These are phyloP conservation scores for Pelargonium nanum DNA, from an alignment of 345 rosid species.

Conservation along the genomic window DNA sequence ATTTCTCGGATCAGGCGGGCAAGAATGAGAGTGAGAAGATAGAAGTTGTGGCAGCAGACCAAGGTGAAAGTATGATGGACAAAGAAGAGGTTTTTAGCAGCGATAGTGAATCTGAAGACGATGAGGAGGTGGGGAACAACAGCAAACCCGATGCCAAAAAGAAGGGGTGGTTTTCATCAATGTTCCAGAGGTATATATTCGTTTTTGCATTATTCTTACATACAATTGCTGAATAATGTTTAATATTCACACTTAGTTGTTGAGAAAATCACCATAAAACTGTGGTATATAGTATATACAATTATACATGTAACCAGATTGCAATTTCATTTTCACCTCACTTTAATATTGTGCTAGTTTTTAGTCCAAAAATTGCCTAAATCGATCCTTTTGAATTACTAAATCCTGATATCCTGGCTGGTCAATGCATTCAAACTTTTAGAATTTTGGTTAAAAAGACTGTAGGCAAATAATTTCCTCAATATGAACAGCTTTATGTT, in stretches of 20 bases:
- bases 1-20: conserved; percentile 64
- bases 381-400: no score
- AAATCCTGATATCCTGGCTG: no score
- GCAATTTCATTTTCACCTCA: neutral
- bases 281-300: neutral
- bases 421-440: neutral
- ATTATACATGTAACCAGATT: neutral
- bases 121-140: conserved; percentile 47
- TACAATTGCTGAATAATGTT: neutral
- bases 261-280: neutral
- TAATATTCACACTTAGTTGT: neutral
- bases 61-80: conserved; percentile 99
- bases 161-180: conserved; percentile 93
- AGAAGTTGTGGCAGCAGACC: conserved; percentile 62
- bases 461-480: neutral
- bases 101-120: conserved; percentile 78
- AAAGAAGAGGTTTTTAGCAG: conserved; percentile 78
- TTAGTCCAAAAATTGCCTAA: no score
- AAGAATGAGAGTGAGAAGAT: conserved; percentile 42
- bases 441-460: neutral
- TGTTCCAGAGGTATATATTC: conserved; percentile 82
- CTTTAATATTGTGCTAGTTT: neutral
- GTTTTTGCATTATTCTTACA: neutral
- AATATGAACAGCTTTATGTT: neutral
- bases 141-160: conserved; percentile 65